Evolutionary conservation across 495 filamentous ascomycete species (phyloP).

Genomic region (Neurospora intermedia): DNA sequence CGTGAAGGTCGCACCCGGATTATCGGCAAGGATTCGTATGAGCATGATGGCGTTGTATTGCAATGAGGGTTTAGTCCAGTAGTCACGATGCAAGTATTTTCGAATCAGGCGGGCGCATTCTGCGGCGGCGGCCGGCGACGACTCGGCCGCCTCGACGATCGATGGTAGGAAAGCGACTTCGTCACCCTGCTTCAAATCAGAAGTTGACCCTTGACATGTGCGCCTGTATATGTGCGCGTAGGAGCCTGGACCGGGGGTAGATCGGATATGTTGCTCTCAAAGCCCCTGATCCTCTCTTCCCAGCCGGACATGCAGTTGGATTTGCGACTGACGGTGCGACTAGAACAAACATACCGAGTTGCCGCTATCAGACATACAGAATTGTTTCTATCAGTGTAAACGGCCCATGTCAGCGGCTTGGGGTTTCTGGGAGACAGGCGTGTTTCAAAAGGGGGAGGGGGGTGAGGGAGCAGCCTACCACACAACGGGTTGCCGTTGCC

Average conservation of each 20-base stretch:
- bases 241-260: neutral
- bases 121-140: slow-evolving; percentile 71
- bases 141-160: slow-evolving; percentile 93
- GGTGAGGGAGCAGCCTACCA: slow-evolving; percentile 29
- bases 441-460: slow-evolving; percentile 3
- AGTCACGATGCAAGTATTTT: slow-evolving; percentile 66
- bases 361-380: slow-evolving; percentile 67
- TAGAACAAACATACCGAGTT: slow-evolving; percentile 40
- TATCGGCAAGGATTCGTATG: slow-evolving; percentile 81
- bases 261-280: neutral
- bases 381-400: slow-evolving; percentile 33
- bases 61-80: slow-evolving; percentile 46
- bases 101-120: slow-evolving; percentile 68
- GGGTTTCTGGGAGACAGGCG: neutral
- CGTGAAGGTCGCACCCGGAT: slow-evolving; percentile 83
- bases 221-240: neutral
- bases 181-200: slow-evolving; percentile 44
- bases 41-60: slow-evolving; percentile 98
- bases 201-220: neutral
- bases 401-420: slow-evolving; percentile 7
- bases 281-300: neutral
- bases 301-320: neutral
- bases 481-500: slow-evolving; percentile 42
- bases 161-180: slow-evolving; percentile 88
- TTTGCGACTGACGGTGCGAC: neutral